phyloP scores from a whole-genome alignment of 2,329 filamentous ascomycete genomes.

The Hypoxylon sp. region DNA sequence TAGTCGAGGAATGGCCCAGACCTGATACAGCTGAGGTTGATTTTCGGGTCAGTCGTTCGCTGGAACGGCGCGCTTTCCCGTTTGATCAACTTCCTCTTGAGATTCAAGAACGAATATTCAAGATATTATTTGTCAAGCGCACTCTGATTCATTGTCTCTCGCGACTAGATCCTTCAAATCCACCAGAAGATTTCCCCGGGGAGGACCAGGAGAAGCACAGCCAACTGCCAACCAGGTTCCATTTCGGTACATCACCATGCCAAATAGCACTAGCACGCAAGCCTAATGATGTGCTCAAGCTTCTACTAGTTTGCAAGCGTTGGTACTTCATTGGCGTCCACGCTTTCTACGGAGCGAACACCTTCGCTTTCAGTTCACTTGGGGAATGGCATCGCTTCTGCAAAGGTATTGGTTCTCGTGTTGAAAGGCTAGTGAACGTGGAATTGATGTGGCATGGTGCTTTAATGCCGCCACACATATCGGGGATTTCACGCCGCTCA shows the following conservation, averaged over 20 bases:
- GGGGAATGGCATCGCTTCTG: conserved; percentile 64
- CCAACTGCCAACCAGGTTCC: conserved; percentile 56
- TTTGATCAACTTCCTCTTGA: conserved; percentile 52
- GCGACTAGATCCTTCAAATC: conserved; percentile 55
- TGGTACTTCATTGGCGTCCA: conserved; percentile 58
- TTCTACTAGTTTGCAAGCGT: conserved; percentile 56
- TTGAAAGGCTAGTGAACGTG: conserved; percentile 59
- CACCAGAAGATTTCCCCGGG: conserved; percentile 39
- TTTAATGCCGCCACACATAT: conserved; percentile 40
- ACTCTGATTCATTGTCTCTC: conserved; percentile 59
- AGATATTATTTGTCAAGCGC: conserved; percentile 53
- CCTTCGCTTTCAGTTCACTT: conserved; percentile 65
- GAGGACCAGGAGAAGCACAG: conserved; percentile 21
- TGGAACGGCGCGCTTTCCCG: conserved; percentile 35
- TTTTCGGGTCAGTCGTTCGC: neutral
- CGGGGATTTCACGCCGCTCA: conserved; percentile 55
- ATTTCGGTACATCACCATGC: conserved; percentile 51
- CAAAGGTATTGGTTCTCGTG: conserved; percentile 56
- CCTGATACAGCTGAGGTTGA: neutral
- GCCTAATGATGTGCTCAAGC: conserved; percentile 54
- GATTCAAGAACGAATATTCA: conserved; percentile 55
- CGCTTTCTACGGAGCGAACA: conserved; percentile 63
- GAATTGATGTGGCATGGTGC: conserved; percentile 56
- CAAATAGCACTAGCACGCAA: conserved; percentile 52
- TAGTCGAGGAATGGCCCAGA: neutral